These are phyloP conservation scores for Kuraishia hungarica DNA, from an alignment of 805 yeast species.

Conservation along the genomic window DNA sequence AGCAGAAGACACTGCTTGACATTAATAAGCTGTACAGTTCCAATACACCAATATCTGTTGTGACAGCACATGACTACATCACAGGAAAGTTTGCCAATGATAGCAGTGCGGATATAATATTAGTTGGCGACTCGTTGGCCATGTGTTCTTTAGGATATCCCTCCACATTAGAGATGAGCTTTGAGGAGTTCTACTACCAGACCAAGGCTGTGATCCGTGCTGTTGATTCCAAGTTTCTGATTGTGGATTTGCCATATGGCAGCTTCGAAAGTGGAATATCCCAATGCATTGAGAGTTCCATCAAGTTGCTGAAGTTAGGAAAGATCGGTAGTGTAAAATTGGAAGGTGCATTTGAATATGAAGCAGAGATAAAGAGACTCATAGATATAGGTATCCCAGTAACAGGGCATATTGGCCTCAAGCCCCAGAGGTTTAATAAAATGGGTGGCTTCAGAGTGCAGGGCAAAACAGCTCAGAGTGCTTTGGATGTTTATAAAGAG, in stretches of 20 bases:
- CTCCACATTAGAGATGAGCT: conserved; percentile 64
- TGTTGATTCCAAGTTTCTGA: conserved; percentile 49
- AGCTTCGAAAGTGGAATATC: conserved; percentile 57
- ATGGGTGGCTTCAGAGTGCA: conserved; percentile 87
- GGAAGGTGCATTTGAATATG: conserved; percentile 67
- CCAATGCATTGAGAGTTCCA: conserved; percentile 54
- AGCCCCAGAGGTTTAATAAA: conserved; percentile 78
- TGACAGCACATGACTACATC: conserved; percentile 88
- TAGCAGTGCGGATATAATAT: conserved; percentile 52
- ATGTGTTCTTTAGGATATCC: conserved; percentile 84
- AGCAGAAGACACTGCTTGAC: conserved; percentile 4
- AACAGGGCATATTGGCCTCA: conserved; percentile 85
- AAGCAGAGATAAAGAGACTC: conserved; percentile 46
- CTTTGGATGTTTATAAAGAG: conserved; percentile 50
- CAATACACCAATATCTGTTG: conserved; percentile 18
- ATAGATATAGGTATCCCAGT: conserved; percentile 76
- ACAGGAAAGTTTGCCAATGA: conserved; percentile 63
- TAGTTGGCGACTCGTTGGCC: conserved; percentile 89
- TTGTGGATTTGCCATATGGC: conserved; percentile 90
- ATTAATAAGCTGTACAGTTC: conserved; percentile 5
- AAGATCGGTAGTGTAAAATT: conserved; percentile 68
- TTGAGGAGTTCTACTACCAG: conserved; percentile 75
- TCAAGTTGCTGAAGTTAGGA: conserved; percentile 46
- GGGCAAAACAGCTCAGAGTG: conserved; percentile 52
- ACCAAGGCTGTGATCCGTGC: conserved; percentile 74